phyloP scores from a whole-genome alignment of 1,139 yeast species.

The Pichia terricola region DNA sequence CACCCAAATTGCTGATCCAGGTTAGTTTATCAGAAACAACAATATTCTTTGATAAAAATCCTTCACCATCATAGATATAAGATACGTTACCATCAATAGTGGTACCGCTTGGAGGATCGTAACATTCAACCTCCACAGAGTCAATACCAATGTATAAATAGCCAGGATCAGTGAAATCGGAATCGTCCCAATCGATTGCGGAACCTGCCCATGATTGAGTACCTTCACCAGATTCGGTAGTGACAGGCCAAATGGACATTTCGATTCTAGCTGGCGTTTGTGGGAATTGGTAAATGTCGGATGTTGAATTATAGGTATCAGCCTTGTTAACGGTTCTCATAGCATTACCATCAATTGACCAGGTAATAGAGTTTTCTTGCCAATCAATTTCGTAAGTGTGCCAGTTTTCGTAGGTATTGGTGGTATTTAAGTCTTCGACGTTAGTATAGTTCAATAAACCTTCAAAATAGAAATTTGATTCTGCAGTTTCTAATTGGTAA shows the following conservation, averaged over 20 bases:
- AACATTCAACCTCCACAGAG: constrained; percentile 52
- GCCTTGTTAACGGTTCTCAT: constrained; percentile 59
- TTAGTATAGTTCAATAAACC: constrained; percentile 65
- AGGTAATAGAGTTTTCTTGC: constrained; percentile 59
- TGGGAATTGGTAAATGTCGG: constrained; percentile 57
- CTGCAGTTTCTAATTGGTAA: constrained; percentile 51
- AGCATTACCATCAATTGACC: constrained; percentile 65
- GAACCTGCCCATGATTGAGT: constrained; percentile 96
- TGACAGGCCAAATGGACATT: constrained; percentile 87
- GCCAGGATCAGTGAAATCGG: constrained; percentile 64
- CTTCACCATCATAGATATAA: constrained; percentile 40
- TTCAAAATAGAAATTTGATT: constrained; percentile 71
- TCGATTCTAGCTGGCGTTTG: constrained; percentile 87
- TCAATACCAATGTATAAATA: constrained; percentile 64
- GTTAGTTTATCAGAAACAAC: constrained; percentile 52
- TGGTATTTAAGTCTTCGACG: constrained; percentile 35
- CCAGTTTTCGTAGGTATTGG: constrained; percentile 53
- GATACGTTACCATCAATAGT: constrained; percentile 38
- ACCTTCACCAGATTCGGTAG: constrained; percentile 52
- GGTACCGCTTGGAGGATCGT: constrained; percentile 54
- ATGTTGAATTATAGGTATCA: constrained; percentile 62
- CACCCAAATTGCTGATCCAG: constrained; percentile 48
- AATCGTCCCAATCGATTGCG: constrained; percentile 67
- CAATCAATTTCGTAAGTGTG: constrained; percentile 81
- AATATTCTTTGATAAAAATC: constrained; percentile 37